Evolutionary conservation across 257 asterid genomes (phyloP).

Genomic region (Rubia yunnanensis): DNA sequence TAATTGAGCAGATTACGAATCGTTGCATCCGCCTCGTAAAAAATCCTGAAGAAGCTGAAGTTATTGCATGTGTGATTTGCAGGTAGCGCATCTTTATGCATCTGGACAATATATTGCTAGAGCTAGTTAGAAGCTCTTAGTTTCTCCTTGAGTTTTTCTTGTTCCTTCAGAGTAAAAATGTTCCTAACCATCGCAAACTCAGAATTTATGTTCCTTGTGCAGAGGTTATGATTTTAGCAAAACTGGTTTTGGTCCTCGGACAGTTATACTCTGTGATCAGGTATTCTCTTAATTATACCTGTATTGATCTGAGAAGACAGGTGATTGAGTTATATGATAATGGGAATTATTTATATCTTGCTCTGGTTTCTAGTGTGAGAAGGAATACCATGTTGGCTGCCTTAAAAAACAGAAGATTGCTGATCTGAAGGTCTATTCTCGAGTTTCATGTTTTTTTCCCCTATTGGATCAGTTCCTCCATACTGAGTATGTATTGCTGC

Average conservation of each 20-base stretch:
- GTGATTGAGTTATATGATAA: constrained; percentile 6
- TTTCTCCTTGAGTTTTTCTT: not conserved
- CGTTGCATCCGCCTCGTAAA: constrained; percentile 84
- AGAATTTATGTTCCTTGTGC: constrained; percentile 10
- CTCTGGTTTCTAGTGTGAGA: constrained; percentile 69
- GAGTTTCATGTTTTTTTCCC: not conserved
- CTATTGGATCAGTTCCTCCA: constrained; percentile 5
- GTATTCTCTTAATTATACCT: constrained; percentile 33
- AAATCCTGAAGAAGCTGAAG: constrained; percentile 87
- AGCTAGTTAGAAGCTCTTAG: not conserved
- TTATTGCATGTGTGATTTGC: constrained; percentile 94
- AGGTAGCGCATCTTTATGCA: constrained; percentile 36
- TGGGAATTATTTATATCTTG: constrained; percentile 12
- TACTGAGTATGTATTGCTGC: not conserved
- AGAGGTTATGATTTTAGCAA: constrained; percentile 95
- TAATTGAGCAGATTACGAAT: constrained; percentile 67
- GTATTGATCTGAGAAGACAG: not conserved
- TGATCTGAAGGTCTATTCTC: constrained; percentile 69
- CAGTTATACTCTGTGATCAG: constrained; percentile 97
- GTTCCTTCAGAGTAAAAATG: not conserved
- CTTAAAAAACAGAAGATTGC: constrained; percentile 83
- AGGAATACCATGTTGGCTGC: constrained; percentile 97
- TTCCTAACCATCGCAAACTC: not conserved
- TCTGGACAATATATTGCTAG: not conserved
- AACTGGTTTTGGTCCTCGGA: constrained; percentile 98